Percentiles rank a stretch among this genome's conserved stretches.
Conservation (phyloP, 192 early-diverging fungal genomes). For the Umbelopsis vinacea region DNA sequence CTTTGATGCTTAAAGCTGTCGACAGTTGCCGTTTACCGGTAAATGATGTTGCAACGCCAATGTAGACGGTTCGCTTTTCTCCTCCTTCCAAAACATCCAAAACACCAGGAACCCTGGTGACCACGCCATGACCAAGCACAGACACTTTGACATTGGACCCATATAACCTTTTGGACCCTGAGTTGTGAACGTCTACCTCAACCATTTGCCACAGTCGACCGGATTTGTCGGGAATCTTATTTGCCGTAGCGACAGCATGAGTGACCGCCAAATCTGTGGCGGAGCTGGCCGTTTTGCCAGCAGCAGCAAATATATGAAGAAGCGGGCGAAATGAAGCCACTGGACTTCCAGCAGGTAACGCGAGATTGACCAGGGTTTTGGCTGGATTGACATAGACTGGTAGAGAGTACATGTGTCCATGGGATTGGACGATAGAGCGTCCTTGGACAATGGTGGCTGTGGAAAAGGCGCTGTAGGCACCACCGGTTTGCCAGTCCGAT, state of each 20-base stretch:
- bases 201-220: constrained; percentile 6
- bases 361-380: constrained; percentile 19
- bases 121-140: neutral
- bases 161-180: neutral
- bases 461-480: neutral
- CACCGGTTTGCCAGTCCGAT: constrained; percentile 29
- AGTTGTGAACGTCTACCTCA: constrained; percentile 3
- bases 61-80: neutral
- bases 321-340: neutral
- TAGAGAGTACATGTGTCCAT: constrained; percentile 11
- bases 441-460: neutral
- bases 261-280: neutral
- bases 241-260: neutral
- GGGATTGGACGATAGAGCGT: neutral
- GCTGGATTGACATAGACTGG: constrained; percentile 22
- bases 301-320: constrained; percentile 29
- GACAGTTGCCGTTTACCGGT: neutral
- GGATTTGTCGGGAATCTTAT: constrained; percentile 13
- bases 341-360: constrained; percentile 10
- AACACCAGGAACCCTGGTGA: neutral
- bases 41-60: constrained; percentile 7
- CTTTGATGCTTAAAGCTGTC: neutral
- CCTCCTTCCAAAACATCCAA: constrained; percentile 5
- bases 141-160: neutral
- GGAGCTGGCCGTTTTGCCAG: neutral